Evolutionary conservation across 768 basidiomycete genomes (phyloP).

Genomic region (Glaciozyma antarctica): DNA sequence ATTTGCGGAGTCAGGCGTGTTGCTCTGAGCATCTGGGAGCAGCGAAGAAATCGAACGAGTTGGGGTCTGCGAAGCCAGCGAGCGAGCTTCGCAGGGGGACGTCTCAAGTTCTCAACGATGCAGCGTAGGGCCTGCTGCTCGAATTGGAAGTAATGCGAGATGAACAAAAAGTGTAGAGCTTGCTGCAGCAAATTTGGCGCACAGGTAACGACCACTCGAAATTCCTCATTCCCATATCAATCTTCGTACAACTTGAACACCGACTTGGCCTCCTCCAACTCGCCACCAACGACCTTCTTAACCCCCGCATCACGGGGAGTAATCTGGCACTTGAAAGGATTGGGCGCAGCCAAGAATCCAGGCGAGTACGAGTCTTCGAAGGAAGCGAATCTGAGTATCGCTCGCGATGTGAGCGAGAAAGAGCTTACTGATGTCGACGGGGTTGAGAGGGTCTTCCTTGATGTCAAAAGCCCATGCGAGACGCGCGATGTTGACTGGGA

Average conservation of each 20-base stretch:
- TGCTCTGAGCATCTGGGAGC: too few species aligned
- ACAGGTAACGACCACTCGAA: too few species aligned
- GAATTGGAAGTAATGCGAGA: too few species aligned
- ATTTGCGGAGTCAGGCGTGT: too few species aligned
- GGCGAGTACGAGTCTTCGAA: background rate
- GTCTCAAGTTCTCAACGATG: too few species aligned
- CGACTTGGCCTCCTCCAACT: background rate
- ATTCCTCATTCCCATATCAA: background rate
- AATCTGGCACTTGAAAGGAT: background rate
- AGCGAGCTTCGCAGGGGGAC: too few species aligned
- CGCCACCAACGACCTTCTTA: background rate
- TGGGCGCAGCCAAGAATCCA: background rate
- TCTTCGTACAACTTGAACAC: background rate
- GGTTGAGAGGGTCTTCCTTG: background rate
- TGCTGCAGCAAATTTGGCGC: too few species aligned
- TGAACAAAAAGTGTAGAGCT: too few species aligned
- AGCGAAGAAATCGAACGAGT: too few species aligned
- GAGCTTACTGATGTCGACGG: background rate
- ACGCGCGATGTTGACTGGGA: background rate
- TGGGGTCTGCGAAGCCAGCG: too few species aligned
- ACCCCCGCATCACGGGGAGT: background rate
- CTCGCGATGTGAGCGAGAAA: background rate
- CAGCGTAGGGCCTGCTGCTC: too few species aligned
- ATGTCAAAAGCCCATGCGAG: constrained; percentile 1
- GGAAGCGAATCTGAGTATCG: background rate